Conservation (phyloP, 1,284 basidiomycete species). For the Salmacisia buchloeana region DNA sequence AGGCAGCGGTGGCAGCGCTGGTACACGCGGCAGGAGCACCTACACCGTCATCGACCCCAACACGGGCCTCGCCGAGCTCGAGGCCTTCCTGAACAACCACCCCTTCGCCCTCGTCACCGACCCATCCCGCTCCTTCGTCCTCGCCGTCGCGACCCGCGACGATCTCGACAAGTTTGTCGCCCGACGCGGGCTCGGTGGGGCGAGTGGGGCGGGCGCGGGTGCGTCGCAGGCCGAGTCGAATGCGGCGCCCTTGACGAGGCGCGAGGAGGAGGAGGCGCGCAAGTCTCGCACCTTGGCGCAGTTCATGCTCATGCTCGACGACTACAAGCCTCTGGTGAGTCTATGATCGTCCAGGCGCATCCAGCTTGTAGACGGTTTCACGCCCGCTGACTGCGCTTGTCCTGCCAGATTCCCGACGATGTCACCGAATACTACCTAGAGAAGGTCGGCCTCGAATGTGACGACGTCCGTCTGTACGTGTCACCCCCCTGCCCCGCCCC, state of each 20-base stretch:
- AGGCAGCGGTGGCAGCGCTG: neutral
- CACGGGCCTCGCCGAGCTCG: slow-evolving; percentile 44
- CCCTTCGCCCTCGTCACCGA: slow-evolving; percentile 48
- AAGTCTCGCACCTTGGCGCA: slow-evolving; percentile 76
- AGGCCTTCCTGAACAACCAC: slow-evolving; percentile 38
- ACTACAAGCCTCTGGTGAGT: slow-evolving; percentile 86
- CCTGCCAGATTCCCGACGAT: slow-evolving; percentile 84
- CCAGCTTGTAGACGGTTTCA: neutral
- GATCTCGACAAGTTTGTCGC: slow-evolving; percentile 40
- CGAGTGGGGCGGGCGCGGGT: slow-evolving; percentile 18
- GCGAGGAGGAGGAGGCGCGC: slow-evolving; percentile 69
- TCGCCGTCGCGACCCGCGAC: slow-evolving; percentile 38
- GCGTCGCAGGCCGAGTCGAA: neutral
- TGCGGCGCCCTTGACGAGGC: slow-evolving; percentile 29
- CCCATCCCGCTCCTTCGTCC: slow-evolving; percentile 34
- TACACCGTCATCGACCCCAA: slow-evolving; percentile 43
- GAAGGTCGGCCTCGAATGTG: slow-evolving; percentile 9
- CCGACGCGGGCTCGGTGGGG: slow-evolving; percentile 28
- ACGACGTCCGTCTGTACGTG: slow-evolving; percentile 31
- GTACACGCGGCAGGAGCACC: slow-evolving; percentile 12
- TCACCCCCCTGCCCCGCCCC: neutral
- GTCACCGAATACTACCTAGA: slow-evolving; percentile 86
- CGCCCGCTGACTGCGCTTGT: neutral
- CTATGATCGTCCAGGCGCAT: neutral
- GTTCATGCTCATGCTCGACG: slow-evolving; percentile 90